Percentiles rank a stretch among this genome's conserved stretches.
These are phyloP conservation scores for Krasilnikovozyma curviuscula DNA, from an alignment of 768 basidiomycete species.

Conservation along the genomic window DNA sequence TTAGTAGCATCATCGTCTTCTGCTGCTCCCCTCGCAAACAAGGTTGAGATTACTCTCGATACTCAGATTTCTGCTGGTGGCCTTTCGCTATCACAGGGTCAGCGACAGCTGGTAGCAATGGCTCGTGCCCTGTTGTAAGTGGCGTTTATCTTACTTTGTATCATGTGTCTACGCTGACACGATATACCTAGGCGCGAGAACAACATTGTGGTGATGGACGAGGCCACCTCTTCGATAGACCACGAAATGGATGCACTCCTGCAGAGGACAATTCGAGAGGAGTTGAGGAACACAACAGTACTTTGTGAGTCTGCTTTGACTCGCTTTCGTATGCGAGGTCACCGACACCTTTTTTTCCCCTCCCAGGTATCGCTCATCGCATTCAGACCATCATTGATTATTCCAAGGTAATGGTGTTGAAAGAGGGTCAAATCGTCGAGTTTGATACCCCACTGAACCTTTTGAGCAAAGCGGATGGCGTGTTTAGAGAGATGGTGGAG, in stretches of 20 bases:
- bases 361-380: neutral
- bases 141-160: too few relatives aligned
- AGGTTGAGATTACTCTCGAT: too few relatives aligned
- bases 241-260: constrained; percentile 28
- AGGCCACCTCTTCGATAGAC: constrained; percentile 1
- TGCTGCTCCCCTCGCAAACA: too few relatives aligned
- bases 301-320: too few relatives aligned
- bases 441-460: neutral
- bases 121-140: constrained; percentile 14
- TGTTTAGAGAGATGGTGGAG: neutral
- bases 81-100: constrained; percentile 15
- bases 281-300: constrained; percentile 19
- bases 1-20: too few relatives aligned
- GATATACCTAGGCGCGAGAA: too few relatives aligned
- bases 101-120: constrained; percentile 1
- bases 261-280: constrained; percentile 52
- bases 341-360: too few relatives aligned
- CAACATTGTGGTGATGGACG: constrained; percentile 9
- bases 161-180: too few relatives aligned
- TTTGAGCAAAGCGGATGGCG: neutral
- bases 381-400: neutral
- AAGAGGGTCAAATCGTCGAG: neutral
- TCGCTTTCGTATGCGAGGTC: too few relatives aligned
- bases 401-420: neutral
- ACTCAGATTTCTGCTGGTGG: neutral